Evolutionary conservation across 371 early-diverging fungal species (phyloP).

Genomic region (Smittium culicis): DNA sequence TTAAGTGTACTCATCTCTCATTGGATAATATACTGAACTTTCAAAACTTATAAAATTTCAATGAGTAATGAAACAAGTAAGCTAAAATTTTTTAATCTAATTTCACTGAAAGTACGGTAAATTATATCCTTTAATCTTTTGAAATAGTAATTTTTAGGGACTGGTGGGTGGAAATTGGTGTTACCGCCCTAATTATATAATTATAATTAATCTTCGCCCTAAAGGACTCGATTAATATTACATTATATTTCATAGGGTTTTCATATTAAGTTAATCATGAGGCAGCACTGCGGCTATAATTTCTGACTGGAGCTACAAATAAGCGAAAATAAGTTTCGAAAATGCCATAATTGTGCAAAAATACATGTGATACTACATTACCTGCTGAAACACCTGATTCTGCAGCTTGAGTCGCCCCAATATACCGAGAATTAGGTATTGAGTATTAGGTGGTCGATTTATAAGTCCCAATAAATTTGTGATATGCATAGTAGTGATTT

Average conservation of each 20-base stretch:
- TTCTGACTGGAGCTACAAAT: background rate
- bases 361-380: background rate
- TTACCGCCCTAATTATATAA: background rate
- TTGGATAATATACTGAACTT: no score
- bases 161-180: background rate
- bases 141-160: no score
- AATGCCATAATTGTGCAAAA: background rate
- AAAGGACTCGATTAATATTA: background rate
- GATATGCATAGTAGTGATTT: background rate
- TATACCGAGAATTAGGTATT: background rate
- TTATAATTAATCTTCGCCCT: background rate
- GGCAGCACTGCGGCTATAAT: background rate
- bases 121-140: no score
- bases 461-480: background rate
- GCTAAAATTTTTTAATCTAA: no score
- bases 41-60: no score
- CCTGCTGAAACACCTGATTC: background rate
- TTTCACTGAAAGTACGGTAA: no score
- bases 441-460: background rate
- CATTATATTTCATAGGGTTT: background rate
- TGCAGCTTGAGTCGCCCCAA: background rate
- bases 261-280: background rate
- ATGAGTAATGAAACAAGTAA: no score
- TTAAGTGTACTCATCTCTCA: no score
- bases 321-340: background rate